A percentile compares a stretch with the other conserved stretches of the same genome.
Evolutionary conservation across 768 basidiomycete species (phyloP).

Genomic region (Russula sp.): DNA sequence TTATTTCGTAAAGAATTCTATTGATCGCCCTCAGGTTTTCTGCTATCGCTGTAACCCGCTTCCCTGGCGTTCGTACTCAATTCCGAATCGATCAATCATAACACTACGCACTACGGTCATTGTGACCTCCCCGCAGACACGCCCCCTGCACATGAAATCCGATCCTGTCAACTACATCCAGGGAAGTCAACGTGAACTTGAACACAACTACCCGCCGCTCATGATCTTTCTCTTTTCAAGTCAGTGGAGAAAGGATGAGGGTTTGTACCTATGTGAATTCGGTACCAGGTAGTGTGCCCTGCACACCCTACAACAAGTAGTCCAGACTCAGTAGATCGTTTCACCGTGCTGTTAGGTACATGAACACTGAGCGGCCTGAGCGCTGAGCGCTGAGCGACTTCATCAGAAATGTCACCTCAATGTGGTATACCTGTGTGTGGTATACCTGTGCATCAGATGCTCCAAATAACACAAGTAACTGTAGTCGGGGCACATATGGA

Average conservation of each 20-base stretch:
- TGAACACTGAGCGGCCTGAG: not conserved
- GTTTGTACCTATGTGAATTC: not conserved
- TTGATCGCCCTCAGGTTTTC: too few relatives aligned
- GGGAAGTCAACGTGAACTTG: not conserved
- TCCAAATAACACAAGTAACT: not conserved
- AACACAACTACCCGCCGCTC: too few relatives aligned
- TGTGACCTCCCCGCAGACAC: not conserved
- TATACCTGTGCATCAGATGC: not conserved
- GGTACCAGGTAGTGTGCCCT: not conserved
- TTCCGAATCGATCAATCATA: not conserved
- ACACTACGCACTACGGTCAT: not conserved
- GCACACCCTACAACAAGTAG: not conserved
- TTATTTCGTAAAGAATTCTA: too few relatives aligned
- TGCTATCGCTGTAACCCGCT: too few relatives aligned
- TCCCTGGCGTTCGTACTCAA: not conserved
- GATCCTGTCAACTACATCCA: not conserved
- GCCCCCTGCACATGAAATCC: not conserved
- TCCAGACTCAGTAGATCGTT: not conserved
- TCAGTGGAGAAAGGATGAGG: not conserved
- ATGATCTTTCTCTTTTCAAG: not conserved
- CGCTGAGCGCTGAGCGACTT: too few relatives aligned
- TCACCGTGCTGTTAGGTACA: not conserved
- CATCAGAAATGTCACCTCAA: not conserved
- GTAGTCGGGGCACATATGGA: not conserved
- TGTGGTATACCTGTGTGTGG: too few relatives aligned